Percentiles rank a stretch among this genome's conserved stretches.
Conservation (phyloP, 169 alveolate species). For the Perkinsus olseni region DNA sequence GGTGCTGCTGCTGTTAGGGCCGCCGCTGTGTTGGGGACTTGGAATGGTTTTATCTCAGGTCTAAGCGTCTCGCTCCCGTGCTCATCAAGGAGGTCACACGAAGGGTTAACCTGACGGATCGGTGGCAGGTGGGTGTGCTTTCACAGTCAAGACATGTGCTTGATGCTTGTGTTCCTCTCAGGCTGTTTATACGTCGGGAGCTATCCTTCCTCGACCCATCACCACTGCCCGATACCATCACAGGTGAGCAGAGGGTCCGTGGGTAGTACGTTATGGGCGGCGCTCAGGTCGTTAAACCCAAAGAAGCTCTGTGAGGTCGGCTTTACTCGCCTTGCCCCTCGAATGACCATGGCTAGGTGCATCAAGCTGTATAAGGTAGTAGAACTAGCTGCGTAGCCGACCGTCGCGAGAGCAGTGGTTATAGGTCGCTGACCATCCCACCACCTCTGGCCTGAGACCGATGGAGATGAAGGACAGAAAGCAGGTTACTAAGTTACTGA, state of each 20-base stretch:
- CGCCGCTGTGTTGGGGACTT: background rate
- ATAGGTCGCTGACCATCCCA: slow-evolving; percentile 19
- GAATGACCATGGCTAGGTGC: slow-evolving; percentile 79
- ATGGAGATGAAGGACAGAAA: slow-evolving; percentile 76
- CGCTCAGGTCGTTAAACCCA: slow-evolving; percentile 63
- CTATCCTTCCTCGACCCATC: slow-evolving; percentile 77
- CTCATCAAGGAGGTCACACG: slow-evolving; percentile 94
- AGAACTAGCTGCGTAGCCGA: slow-evolving; percentile 23
- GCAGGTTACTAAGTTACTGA: slow-evolving; percentile 59
- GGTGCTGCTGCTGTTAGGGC: slow-evolving; percentile 77
- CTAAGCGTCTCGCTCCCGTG: slow-evolving; percentile 53
- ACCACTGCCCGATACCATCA: slow-evolving; percentile 63
- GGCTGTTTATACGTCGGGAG: slow-evolving; percentile 80
- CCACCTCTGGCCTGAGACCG: slow-evolving; percentile 56
- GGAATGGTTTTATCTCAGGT: background rate
- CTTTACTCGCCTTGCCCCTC: slow-evolving; percentile 58
- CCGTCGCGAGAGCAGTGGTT: slow-evolving; percentile 32
- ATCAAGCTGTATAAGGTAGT: slow-evolving; percentile 70
- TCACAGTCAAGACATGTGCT: no score
- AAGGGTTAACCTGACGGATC: slow-evolving; percentile 81
- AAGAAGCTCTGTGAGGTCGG: slow-evolving; percentile 56
- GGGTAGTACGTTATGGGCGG: background rate
- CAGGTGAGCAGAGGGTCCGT: background rate
- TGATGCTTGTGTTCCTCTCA: background rate
- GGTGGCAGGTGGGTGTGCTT: slow-evolving; percentile 81